phyloP scores from a whole-genome alignment of 164 flowering plant genomes.

The Magnolia changhungtana region DNA sequence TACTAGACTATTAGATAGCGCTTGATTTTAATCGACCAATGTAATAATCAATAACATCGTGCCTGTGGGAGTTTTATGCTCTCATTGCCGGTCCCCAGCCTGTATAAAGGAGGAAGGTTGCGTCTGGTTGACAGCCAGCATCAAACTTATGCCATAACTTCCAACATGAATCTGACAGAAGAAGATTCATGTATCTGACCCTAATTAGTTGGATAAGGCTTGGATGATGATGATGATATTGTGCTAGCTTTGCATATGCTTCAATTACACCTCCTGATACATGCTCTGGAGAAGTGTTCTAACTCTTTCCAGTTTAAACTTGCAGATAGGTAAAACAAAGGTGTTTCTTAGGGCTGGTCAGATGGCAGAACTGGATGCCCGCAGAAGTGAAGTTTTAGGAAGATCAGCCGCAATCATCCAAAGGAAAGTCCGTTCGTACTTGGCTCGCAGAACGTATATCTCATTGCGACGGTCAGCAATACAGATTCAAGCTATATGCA shows the following conservation, averaged over 20 bases:
- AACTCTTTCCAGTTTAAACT: neutral
- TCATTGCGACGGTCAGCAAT: constrained; percentile 50
- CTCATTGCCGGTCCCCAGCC: no score
- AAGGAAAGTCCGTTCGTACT: constrained; percentile 80
- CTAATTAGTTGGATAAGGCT: neutral
- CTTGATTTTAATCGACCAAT: no score
- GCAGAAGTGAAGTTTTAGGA: constrained; percentile 79
- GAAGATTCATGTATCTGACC: no score
- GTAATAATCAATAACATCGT: no score
- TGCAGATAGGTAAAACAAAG: constrained; percentile 97
- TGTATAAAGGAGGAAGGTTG: no score
- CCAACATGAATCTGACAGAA: neutral
- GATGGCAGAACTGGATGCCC: constrained; percentile 93
- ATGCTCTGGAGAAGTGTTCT: neutral
- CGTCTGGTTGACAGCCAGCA: neutral
- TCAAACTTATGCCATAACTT: neutral
- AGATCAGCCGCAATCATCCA: constrained; percentile 93
- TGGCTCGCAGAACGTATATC: constrained; percentile 61
- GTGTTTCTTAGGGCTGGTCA: constrained; percentile 98
- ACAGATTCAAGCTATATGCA: constrained; percentile 75
- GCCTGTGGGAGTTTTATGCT: no score
- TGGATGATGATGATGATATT: neutral
- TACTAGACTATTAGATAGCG: no score
- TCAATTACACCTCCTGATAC: neutral
- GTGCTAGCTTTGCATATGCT: neutral